These are phyloP conservation scores for Termitomyces sp. DNA, from an alignment of 768 basidiomycete species.

Conservation along the genomic window DNA sequence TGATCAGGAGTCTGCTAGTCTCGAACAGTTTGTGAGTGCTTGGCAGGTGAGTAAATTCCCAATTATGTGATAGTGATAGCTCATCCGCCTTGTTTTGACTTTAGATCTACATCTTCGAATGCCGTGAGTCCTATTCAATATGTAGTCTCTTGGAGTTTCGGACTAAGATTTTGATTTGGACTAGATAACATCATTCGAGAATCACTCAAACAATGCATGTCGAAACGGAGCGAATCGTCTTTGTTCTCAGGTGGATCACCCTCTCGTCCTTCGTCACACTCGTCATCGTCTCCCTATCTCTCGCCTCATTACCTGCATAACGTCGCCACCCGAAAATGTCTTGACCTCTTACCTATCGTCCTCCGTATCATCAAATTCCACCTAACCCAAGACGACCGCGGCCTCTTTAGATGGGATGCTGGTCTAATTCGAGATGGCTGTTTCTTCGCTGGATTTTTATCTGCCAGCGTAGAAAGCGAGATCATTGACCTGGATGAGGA, in stretches of 20 bases:
- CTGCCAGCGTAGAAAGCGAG: conserved; percentile 60
- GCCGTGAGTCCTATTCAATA: conserved; percentile 47
- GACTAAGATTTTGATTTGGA: conserved; percentile 8
- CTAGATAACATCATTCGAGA: conserved; percentile 86
- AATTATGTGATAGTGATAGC: conserved; percentile 5
- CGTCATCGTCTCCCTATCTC: conserved; percentile 42
- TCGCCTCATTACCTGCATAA: conserved; percentile 43
- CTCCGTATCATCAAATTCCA: conserved; percentile 51
- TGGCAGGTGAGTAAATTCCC: conserved; percentile 66
- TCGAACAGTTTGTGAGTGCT: conserved; percentile 68
- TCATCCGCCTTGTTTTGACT: conserved; percentile 15
- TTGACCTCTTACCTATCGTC: conserved; percentile 45
- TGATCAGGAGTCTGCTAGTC: conserved; percentile 34
- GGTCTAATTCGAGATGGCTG: conserved; percentile 86
- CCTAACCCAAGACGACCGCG: conserved; percentile 31
- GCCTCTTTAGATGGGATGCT: conserved; percentile 82
- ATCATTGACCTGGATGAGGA: conserved; percentile 34
- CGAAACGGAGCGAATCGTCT: conserved; percentile 16
- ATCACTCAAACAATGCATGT: conserved; percentile 62
- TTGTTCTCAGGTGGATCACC: conserved; percentile 43
- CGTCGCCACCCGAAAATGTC: conserved; percentile 50
- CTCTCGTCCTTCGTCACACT: conserved; percentile 42
- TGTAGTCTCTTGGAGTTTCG: conserved; percentile 1
- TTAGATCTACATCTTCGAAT: conserved; percentile 88
- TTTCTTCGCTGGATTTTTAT: conserved; percentile 79